Evolutionary conservation across 768 basidiomycete genomes (phyloP).

Genomic region (Strobilomyces echinocephalus): DNA sequence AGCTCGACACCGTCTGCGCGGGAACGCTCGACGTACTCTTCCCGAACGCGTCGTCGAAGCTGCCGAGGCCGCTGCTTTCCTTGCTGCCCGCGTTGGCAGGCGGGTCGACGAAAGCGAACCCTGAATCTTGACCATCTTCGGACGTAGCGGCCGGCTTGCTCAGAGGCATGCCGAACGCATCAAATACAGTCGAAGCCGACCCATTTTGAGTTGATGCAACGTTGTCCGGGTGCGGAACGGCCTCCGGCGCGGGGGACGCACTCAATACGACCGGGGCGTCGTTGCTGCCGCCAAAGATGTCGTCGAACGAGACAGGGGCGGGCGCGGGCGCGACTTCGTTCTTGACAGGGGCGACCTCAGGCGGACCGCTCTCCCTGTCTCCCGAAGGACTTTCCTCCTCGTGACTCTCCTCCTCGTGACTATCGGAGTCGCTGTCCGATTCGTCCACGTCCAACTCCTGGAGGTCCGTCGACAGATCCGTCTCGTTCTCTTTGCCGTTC

Average conservation of each 20-base stretch:
- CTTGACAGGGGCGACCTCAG: conserved; percentile 11
- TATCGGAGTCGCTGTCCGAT: conserved; percentile 51
- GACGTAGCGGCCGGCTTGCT: conserved; percentile 14
- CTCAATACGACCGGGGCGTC: conserved; percentile 18
- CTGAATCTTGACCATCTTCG: conserved; percentile 18
- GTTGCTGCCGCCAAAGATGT: conserved; percentile 43
- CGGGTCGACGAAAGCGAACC: conserved; percentile 17
- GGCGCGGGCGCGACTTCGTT: conserved; percentile 8
- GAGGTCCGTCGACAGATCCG: conserved; percentile 49
- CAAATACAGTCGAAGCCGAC: conserved; percentile 23
- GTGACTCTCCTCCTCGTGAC: conserved; percentile 40
- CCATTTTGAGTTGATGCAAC: conserved; percentile 13
- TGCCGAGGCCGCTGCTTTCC: conserved; percentile 38
- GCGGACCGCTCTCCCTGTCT: conserved; percentile 15
- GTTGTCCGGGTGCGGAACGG: conserved; percentile 17
- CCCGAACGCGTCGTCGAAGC: conserved; percentile 73
- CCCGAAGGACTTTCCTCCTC: conserved; percentile 15
- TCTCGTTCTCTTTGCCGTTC: conserved; percentile 36
- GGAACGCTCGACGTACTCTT: conserved; percentile 42
- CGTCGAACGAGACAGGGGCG: conserved; percentile 45
- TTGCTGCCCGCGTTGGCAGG: conserved; percentile 12
- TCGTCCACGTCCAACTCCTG: conserved; percentile 58
- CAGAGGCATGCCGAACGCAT: conserved; percentile 39
- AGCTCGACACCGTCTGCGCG: conserved; percentile 31
- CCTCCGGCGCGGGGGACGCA: conserved; percentile 16